Evolutionary conservation across 139 green algal species (phyloP).

Genomic region (Dunaliella sp.): DNA sequence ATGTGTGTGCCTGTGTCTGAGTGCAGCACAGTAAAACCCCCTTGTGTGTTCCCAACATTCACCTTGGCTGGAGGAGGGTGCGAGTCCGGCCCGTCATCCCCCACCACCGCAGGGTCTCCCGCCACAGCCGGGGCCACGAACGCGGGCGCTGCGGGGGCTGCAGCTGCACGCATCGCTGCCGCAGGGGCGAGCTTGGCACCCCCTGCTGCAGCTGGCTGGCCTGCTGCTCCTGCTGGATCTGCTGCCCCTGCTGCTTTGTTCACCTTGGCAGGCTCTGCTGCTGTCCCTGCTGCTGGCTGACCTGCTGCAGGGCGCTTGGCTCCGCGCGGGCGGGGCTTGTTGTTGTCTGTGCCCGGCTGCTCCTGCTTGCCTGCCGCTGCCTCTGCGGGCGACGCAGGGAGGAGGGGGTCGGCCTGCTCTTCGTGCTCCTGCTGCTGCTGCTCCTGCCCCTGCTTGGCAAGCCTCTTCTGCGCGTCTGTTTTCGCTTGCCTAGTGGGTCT

Average conservation of each 20-base stretch:
- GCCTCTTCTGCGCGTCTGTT: not conserved
- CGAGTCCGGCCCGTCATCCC: slow-evolving; percentile 8
- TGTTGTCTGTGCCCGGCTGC: not conserved
- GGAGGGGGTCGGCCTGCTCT: not conserved
- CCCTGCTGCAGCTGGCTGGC: not conserved
- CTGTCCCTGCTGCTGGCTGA: not conserved
- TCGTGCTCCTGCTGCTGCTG: not conserved
- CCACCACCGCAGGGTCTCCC: not conserved
- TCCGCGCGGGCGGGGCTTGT: not conserved
- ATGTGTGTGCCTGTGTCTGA: not conserved
- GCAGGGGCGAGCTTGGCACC: not conserved
- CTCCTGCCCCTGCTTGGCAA: not conserved
- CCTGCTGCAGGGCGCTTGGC: not conserved
- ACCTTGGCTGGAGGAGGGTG: slow-evolving; percentile 15
- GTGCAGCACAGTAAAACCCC: too few species aligned
- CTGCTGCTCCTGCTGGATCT: not conserved
- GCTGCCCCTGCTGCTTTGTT: not conserved
- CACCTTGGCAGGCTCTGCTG: not conserved
- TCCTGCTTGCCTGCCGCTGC: not conserved
- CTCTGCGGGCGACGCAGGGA: not conserved
- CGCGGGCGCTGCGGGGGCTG: not conserved
- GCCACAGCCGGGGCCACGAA: not conserved
- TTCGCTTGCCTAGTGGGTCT: not conserved
- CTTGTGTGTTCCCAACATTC: not conserved
- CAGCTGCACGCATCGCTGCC: too few species aligned